Evolutionary conservation across 2,329 filamentous ascomycete genomes (phyloP).

Genomic region (Sporothrix euskadiensis): DNA sequence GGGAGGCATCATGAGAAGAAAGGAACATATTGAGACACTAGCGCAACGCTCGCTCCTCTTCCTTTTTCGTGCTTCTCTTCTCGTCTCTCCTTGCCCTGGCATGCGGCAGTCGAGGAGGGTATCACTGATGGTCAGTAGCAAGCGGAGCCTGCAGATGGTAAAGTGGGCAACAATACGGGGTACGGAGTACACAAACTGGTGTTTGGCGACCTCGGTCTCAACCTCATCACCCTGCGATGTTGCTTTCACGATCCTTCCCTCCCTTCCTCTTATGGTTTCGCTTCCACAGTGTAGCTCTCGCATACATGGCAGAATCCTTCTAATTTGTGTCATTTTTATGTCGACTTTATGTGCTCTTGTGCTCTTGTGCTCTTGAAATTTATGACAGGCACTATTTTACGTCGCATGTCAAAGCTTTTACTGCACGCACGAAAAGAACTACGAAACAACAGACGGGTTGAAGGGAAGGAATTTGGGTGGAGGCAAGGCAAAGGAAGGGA

Average conservation of each 20-base stretch:
- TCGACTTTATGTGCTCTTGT: not conserved
- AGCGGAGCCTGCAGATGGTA: not conserved
- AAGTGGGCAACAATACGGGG: not conserved
- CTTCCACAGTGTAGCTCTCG: not conserved
- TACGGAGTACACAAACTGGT: not conserved
- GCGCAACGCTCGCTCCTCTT: constrained; percentile 14
- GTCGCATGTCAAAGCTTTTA: not conserved
- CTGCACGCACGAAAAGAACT: not conserved
- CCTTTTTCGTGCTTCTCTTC: not conserved
- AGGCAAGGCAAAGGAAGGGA: not conserved
- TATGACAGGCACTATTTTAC: not conserved
- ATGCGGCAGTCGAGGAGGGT: not conserved
- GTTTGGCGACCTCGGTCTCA: not conserved
- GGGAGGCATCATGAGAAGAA: not conserved
- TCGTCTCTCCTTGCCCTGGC: not conserved
- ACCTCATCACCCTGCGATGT: not conserved
- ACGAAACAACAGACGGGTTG: not conserved
- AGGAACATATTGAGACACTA: not conserved
- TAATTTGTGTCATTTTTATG: not conserved
- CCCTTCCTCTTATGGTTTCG: not conserved
- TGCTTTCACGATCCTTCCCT: not conserved
- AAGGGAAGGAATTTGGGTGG: not conserved
- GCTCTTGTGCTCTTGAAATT: not conserved
- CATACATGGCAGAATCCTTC: not conserved
- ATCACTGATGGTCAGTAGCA: not conserved